phyloP scores from a whole-genome alignment of 2,329 filamentous ascomycete species.

The Phyllosticta capitalensis region DNA sequence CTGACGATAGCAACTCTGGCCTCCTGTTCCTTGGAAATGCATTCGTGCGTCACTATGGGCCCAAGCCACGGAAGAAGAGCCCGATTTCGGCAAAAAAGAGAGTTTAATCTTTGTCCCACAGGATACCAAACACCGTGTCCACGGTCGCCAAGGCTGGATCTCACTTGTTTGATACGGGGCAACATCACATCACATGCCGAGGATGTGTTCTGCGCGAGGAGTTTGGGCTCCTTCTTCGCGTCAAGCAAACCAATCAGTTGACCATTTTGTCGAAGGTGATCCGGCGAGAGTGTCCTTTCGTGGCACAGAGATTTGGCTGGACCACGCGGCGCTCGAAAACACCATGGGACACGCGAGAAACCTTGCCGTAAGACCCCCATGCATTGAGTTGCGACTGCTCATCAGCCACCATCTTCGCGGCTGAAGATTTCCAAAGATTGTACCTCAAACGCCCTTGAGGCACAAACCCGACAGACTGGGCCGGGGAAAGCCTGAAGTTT shows the following conservation, averaged over 20 bases:
- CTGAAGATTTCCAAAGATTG: neutral
- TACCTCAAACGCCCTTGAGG: neutral
- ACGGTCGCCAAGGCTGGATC: neutral
- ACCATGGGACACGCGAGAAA: neutral
- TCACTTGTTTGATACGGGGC: neutral
- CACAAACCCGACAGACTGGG: neutral
- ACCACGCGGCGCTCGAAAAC: neutral
- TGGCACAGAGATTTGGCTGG: neutral
- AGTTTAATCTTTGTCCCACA: neutral
- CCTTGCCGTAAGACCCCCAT: neutral
- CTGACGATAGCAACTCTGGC: neutral
- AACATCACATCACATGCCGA: neutral
- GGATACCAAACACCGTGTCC: neutral
- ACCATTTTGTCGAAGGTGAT: neutral
- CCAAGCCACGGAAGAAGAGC: neutral
- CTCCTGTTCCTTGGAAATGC: neutral
- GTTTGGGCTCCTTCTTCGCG: neutral
- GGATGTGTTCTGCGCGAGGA: neutral
- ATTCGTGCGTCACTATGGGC: neutral
- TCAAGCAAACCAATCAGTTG: neutral
- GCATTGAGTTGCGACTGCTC: neutral
- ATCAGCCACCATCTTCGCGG: neutral
- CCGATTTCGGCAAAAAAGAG: neutral
- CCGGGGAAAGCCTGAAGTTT: neutral
- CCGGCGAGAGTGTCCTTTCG: neutral